phyloP scores from a whole-genome alignment of 345 rosid species.

The Citrus sp. region DNA sequence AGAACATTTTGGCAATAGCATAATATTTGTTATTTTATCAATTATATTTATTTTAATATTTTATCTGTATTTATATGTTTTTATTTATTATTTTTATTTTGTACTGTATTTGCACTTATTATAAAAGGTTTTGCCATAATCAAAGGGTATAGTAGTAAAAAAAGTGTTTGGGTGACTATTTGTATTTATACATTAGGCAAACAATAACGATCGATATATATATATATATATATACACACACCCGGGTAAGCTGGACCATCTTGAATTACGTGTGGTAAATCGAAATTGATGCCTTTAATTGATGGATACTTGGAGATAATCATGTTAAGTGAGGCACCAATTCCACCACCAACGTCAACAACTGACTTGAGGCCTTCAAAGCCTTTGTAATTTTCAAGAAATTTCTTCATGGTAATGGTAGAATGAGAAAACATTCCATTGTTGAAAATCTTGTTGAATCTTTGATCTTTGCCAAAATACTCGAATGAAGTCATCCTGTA shows the following conservation, averaged over 20 bases:
- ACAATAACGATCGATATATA: too few relatives aligned
- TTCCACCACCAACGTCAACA: background rate
- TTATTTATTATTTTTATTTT: too few relatives aligned
- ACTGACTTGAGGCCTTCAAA: background rate
- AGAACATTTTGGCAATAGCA: too few relatives aligned
- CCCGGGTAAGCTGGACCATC: background rate
- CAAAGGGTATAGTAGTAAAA: too few relatives aligned
- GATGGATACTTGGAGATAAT: background rate
- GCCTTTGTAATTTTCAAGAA: background rate
- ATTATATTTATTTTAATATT: too few relatives aligned
- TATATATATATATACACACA: too few relatives aligned
- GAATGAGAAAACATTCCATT: background rate
- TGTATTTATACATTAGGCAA: background rate
- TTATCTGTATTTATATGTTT: too few relatives aligned
- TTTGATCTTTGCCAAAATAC: background rate
- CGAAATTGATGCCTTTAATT: background rate
- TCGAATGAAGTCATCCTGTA: background rate
- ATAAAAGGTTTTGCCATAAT: too few relatives aligned
- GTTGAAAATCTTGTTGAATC: background rate
- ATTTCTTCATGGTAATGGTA: background rate
- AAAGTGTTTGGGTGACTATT: too few relatives aligned
- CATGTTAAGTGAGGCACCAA: background rate
- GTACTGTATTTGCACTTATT: too few relatives aligned
- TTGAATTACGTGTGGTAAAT: background rate
- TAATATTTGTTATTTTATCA: too few relatives aligned